Evolutionary conservation across 495 filamentous ascomycete genomes (phyloP), one percentile per base, ranked within the genome.

Genomic region (Chaetomium cochliodes): DNA sequence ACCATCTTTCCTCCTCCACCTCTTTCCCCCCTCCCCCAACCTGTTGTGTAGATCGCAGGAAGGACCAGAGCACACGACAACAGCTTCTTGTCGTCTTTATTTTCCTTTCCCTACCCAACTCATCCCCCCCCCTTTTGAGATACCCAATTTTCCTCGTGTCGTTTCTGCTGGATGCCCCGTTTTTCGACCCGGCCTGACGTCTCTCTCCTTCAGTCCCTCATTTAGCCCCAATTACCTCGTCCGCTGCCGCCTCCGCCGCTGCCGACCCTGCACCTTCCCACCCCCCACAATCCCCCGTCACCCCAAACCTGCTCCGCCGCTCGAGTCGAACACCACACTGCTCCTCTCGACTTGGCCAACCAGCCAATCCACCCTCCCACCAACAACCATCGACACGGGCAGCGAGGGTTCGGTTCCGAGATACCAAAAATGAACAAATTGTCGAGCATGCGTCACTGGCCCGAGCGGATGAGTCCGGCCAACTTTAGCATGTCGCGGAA

Each of bases 371-470:
- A 26, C 39, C 23, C 52, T 42, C 12, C 25, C 55, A 54, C 55
- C 15, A 52, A 16, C 57, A 54, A 42, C 61, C 62, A 44, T 33
- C 25, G n/a, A 62, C 22, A 37, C 54, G 37, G 22, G 20, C 37
- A 55, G 23, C 30, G 61, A 59, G 57, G 53, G 16, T 30, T 63
- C 49, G 53, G 16, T 30, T 63, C 49, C 23, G 22, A 28, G n/a
- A 53, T 60, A 28, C 54, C 73, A 86, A 63, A 50, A 73, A 96
- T 97, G 92, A 93, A 96, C 83, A 96, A 93, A 81, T 88, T 97
- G 73, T 87, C 89, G 78, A 93, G 91, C 79, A 92, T 96, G 84
- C 90, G 92, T 82, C 91, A 96, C 87, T 93, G 92, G 84, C 90
- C 89, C 84, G 91, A 96, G 81, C 87, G 90, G 83, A 93, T 94